phyloP scores from a whole-genome alignment of 139 green algal species.

The Ettlia oleoabundans region DNA sequence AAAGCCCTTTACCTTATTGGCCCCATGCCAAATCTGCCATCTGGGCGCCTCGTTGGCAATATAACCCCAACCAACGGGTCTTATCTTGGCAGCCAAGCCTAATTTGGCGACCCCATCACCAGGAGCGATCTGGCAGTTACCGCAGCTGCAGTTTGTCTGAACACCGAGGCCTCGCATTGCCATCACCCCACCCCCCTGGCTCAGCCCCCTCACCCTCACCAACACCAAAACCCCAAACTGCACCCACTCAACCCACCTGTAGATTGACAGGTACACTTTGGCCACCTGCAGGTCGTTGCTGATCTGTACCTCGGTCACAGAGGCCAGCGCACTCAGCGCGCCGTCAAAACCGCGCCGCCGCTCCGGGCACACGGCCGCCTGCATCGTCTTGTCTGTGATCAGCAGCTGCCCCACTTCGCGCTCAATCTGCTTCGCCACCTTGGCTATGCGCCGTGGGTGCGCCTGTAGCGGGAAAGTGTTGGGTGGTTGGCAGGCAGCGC shows the following conservation, averaged over 20 bases:
- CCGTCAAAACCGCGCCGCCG: constrained; percentile 60
- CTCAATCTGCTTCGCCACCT: constrained; percentile 89
- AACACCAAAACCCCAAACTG: too few species aligned
- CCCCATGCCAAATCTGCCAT: too few species aligned
- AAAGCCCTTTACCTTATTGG: too few species aligned
- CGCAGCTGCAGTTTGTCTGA: too few species aligned
- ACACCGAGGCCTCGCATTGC: too few species aligned
- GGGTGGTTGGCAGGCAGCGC: background rate
- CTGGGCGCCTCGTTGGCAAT: too few species aligned
- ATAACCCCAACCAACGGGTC: too few species aligned
- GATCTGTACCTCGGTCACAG: constrained; percentile 85
- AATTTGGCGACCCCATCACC: too few species aligned
- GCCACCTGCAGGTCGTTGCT: constrained; percentile 89
- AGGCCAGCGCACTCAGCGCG: constrained; percentile 78
- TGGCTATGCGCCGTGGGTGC: constrained; percentile 82
- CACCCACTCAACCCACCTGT: constrained; percentile 34
- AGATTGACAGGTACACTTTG: constrained; percentile 82
- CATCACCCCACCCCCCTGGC: too few species aligned
- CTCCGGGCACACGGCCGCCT: constrained; percentile 83
- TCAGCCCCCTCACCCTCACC: too few species aligned
- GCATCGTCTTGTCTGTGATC: constrained; percentile 59
- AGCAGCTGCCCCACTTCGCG: constrained; percentile 85
- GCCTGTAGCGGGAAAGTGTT: constrained; percentile 61
- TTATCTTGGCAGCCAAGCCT: too few species aligned
- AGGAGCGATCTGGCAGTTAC: too few species aligned